Conservation (phyloP, 768 basidiomycete species). For the Tylopilus felleus region DNA sequence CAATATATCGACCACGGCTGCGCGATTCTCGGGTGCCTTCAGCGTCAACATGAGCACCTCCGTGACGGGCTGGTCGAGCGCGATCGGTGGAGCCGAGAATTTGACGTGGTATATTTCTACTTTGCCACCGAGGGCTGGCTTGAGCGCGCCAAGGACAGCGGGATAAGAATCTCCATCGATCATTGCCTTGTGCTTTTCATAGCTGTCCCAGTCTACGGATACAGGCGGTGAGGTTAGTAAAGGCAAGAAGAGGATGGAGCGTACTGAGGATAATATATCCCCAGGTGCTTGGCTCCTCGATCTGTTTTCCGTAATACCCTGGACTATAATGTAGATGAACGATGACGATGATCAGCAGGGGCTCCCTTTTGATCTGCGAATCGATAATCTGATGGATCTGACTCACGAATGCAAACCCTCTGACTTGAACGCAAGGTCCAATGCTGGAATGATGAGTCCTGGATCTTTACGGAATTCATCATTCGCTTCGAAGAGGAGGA, state of each 20-base stretch:
- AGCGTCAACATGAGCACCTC: constrained; percentile 16
- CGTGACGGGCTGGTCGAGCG: constrained; percentile 24
- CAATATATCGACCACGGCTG: constrained; percentile 8
- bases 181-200: constrained; percentile 18
- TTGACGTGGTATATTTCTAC: constrained; percentile 20
- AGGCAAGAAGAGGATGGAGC: neutral
- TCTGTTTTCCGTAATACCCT: constrained; percentile 18
- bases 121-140: constrained; percentile 1
- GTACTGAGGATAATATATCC: constrained; percentile 19
- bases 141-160: constrained; percentile 1
- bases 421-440: constrained; percentile 8
- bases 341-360: neutral
- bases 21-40: constrained; percentile 25
- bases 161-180: constrained; percentile 4
- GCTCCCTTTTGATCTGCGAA: neutral
- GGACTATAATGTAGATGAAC: constrained; percentile 11
- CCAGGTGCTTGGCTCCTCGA: constrained; percentile 11
- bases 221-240: neutral
- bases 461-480: constrained; percentile 7
- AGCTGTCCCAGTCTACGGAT: constrained; percentile 26
- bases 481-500: constrained; percentile 19
- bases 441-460: neutral
- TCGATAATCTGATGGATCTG: neutral
- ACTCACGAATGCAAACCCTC: constrained; percentile 16
- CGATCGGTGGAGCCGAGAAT: constrained; percentile 14